Conservation (phyloP, 768 basidiomycete species). For the Tricholoma sp. region DNA sequence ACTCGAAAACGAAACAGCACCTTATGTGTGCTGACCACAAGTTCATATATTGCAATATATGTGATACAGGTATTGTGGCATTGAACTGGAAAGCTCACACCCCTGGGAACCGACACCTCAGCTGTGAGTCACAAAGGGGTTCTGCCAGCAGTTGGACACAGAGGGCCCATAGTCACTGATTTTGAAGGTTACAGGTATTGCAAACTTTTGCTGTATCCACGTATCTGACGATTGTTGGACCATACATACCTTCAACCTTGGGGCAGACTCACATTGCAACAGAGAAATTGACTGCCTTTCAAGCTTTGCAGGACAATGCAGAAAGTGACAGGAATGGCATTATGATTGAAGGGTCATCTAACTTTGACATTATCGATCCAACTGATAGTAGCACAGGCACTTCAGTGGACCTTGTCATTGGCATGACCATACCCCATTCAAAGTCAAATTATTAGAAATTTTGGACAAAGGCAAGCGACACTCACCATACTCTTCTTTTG, state of each 20-base stretch:
- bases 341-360: constrained; percentile 33
- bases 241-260: constrained; percentile 26
- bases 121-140: constrained; percentile 18
- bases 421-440: constrained; percentile 22
- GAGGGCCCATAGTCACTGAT: constrained; percentile 19
- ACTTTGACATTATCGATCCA: constrained; percentile 45
- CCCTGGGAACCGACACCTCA: background rate
- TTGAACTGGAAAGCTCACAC: constrained; percentile 18
- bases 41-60: constrained; percentile 26
- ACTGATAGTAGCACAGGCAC: constrained; percentile 21
- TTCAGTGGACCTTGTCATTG: constrained; percentile 14
- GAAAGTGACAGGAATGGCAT: constrained; percentile 51
- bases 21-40: background rate
- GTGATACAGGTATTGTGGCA: constrained; percentile 18
- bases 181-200: constrained; percentile 15
- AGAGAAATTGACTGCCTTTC: constrained; percentile 31
- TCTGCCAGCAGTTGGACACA: constrained; percentile 13
- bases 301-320: constrained; percentile 40
- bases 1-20: too few relatives aligned
- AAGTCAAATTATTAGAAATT: constrained; percentile 20
- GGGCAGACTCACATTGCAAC: constrained; percentile 25
- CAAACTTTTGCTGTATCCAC: constrained; percentile 14
- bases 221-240: constrained; percentile 22
- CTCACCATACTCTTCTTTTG: too few relatives aligned
- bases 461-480: too few relatives aligned